These are phyloP conservation scores for Blastosporella zonata DNA, from an alignment of 1,284 basidiomycete species.

Conservation along the genomic window DNA sequence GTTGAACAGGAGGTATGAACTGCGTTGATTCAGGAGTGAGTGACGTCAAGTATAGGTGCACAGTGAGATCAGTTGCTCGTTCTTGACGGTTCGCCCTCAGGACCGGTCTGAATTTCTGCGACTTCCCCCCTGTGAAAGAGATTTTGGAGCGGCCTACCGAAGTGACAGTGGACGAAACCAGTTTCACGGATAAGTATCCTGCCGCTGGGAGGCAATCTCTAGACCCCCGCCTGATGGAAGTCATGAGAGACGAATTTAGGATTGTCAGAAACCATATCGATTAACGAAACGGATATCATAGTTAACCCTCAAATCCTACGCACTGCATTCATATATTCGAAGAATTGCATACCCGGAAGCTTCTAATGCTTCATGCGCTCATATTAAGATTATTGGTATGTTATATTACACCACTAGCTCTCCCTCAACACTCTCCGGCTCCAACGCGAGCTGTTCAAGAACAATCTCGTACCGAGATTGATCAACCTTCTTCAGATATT, in stretches of 20 bases:
- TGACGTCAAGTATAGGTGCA: slow-evolving; percentile 28
- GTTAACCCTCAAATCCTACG: too few relatives aligned
- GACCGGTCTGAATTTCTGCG: slow-evolving; percentile 42
- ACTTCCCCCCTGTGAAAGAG: slow-evolving; percentile 33
- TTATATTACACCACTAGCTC: slow-evolving; percentile 67
- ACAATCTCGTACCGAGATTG: slow-evolving; percentile 73
- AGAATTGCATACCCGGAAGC: too few relatives aligned
- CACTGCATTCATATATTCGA: too few relatives aligned
- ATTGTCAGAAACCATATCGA: too few relatives aligned
- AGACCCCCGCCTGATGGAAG: slow-evolving; percentile 22
- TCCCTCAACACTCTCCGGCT: slow-evolving; percentile 82
- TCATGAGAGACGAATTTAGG: slow-evolving; percentile 18
- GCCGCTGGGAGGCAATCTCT: slow-evolving; percentile 33
- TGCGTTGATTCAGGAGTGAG: slow-evolving; percentile 26
- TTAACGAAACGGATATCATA: too few relatives aligned
- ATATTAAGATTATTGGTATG: slow-evolving; percentile 6
- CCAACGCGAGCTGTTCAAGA: slow-evolving; percentile 75
- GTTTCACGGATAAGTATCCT: slow-evolving; percentile 34
- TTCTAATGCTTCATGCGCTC: neutral
- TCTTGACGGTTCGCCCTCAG: too few relatives aligned
- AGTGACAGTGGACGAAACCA: slow-evolving; percentile 32
- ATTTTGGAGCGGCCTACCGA: slow-evolving; percentile 38
- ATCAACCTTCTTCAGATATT: slow-evolving; percentile 72
- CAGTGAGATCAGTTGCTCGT: too few relatives aligned
- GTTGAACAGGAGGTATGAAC: too few relatives aligned